Conservation (phyloP, 108 stramenopile species). For the Fragilaria crotonensis region DNA sequence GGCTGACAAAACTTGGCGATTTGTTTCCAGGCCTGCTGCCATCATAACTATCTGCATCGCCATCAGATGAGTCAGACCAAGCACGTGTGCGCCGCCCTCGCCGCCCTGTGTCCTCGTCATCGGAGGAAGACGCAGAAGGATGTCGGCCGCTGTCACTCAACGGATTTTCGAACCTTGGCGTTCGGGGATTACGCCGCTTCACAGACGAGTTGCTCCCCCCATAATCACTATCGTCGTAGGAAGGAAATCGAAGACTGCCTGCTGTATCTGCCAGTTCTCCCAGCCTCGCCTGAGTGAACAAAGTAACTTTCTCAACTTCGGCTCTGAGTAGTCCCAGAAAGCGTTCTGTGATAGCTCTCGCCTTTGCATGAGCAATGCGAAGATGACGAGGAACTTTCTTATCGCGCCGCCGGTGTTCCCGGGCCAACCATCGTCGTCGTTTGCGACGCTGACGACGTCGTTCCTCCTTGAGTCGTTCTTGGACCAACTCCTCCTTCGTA, state of each 20-base stretch:
- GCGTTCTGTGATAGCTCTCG: slow-evolving; percentile 48
- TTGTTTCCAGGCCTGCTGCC: background rate
- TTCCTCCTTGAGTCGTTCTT: slow-evolving; percentile 3
- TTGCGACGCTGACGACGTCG: slow-evolving; percentile 19
- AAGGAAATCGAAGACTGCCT: slow-evolving; percentile 58
- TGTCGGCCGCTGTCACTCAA: slow-evolving; percentile 61
- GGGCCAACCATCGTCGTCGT: slow-evolving; percentile 6
- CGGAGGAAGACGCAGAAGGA: slow-evolving; percentile 44
- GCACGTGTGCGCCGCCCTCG: background rate
- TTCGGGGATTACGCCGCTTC: slow-evolving; percentile 1
- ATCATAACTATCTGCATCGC: slow-evolving; percentile 7
- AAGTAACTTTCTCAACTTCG: slow-evolving; percentile 76
- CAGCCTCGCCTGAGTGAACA: slow-evolving; percentile 42
- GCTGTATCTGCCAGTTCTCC: slow-evolving; percentile 80
- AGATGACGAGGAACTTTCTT: slow-evolving; percentile 51
- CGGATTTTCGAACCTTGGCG: slow-evolving; percentile 34
- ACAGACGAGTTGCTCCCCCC: background rate
- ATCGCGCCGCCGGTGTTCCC: slow-evolving; percentile 17
- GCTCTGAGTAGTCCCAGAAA: slow-evolving; percentile 60
- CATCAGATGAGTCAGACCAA: slow-evolving; percentile 44
- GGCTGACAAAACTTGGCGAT: background rate
- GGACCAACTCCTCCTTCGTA: background rate
- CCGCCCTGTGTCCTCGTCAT: slow-evolving; percentile 20
- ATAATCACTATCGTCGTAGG: slow-evolving; percentile 19
- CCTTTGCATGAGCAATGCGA: slow-evolving; percentile 58